A percentile compares a stretch with the other conserved stretches of the same genome.
phyloP scores from a whole-genome alignment of 192 early-diverging fungal genomes.

The Gaertneriomyces semiglobifer region DNA sequence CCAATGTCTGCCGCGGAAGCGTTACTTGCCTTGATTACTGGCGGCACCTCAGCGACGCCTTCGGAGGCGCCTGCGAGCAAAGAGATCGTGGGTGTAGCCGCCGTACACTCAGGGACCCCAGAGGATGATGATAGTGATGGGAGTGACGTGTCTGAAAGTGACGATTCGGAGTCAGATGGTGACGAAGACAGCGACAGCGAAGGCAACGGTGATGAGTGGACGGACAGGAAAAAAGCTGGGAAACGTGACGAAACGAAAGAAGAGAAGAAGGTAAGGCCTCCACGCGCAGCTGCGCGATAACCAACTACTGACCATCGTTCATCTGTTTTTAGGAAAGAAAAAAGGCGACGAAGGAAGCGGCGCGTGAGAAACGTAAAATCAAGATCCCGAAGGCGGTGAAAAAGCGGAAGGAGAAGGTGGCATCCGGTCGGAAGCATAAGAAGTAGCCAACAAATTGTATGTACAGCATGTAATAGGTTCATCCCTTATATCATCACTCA shows the following conservation, averaged over 20 bases:
- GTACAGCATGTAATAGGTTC: too few species aligned
- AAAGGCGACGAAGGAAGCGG: slow-evolving; percentile 80
- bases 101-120: neutral
- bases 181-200: slow-evolving; percentile 42
- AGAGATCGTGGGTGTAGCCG: too few species aligned
- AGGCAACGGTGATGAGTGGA: slow-evolving; percentile 41
- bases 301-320: neutral
- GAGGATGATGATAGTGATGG: slow-evolving; percentile 35
- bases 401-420: slow-evolving; percentile 81
- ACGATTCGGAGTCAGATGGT: slow-evolving; percentile 33
- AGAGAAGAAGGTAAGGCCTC: slow-evolving; percentile 63
- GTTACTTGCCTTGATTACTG: too few species aligned
- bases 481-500: too few species aligned
- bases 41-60: too few species aligned
- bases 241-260: slow-evolving; percentile 87
- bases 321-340: slow-evolving; percentile 62
- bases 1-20: too few species aligned
- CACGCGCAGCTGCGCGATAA: too few species aligned
- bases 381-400: slow-evolving; percentile 97
- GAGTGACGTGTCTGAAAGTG: slow-evolving; percentile 12
- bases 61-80: too few species aligned
- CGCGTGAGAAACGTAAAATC: slow-evolving; percentile 84
- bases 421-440: slow-evolving; percentile 21
- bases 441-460: too few species aligned
- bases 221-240: slow-evolving; percentile 44